Percentiles rank a stretch among this genome's conserved stretches.
Evolutionary conservation across 2,329 filamentous ascomycete species (phyloP).

Genomic region (Scortechinia acanthostroma): DNA sequence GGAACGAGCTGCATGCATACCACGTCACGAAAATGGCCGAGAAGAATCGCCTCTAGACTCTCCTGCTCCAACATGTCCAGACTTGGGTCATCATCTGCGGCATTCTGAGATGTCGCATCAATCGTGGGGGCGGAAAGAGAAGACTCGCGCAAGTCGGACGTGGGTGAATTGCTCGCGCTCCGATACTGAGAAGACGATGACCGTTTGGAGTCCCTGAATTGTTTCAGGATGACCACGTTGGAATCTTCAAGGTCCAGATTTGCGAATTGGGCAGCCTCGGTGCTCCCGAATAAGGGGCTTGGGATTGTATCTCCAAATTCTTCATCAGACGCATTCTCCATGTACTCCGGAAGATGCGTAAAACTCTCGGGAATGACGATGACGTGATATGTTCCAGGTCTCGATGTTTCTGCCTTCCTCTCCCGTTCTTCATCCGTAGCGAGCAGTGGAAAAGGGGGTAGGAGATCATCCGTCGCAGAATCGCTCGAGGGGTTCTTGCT

Average conservation of each 20-base stretch:
- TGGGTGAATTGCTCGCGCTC: neutral
- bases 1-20: slow-evolving; percentile 6
- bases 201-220: slow-evolving; percentile 4
- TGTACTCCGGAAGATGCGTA: slow-evolving; percentile 38
- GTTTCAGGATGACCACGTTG: slow-evolving; percentile 7
- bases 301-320: neutral
- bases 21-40: neutral
- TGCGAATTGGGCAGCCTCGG: no score
- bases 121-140: no score
- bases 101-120: no score
- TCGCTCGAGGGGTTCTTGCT: no score
- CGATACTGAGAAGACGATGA: neutral
- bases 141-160: neutral
- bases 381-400: slow-evolving; percentile 45
- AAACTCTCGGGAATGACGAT: slow-evolving; percentile 46
- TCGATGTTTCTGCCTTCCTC: slow-evolving; percentile 38
- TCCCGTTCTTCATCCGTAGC: slow-evolving; percentile 50
- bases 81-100: no score
- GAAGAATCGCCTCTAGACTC: neutral
- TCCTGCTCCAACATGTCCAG: no score
- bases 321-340: slow-evolving; percentile 19
- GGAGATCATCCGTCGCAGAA: slow-evolving; percentile 27
- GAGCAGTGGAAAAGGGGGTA: slow-evolving; percentile 42
- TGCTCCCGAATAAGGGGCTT: no score
- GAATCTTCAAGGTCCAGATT: slow-evolving; percentile 6